Evolutionary conservation across 352 stramenopile species (phyloP).

Genomic region (Peronospora tabacina): DNA sequence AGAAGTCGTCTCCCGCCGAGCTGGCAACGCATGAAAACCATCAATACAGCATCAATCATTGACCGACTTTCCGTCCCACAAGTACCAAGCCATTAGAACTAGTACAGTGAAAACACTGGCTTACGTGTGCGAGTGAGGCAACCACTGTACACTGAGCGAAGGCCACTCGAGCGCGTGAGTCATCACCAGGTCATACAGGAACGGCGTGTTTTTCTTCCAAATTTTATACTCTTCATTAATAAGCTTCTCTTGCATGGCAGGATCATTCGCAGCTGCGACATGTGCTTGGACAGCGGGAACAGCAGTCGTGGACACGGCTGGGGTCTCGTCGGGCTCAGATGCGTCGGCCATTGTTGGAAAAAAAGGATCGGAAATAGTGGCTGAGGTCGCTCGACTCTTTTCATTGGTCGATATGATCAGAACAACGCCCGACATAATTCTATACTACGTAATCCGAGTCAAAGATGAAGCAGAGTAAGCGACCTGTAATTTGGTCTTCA

Average conservation of each 20-base stretch:
- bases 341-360: conserved; percentile 26
- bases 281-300: conserved; percentile 3
- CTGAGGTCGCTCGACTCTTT: conserved; percentile 5
- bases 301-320: conserved; percentile 5
- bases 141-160: conserved; percentile 97
- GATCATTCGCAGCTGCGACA: conserved; percentile 21
- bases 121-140: conserved; percentile 86
- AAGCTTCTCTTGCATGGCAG: conserved; percentile 87
- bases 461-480: conserved; percentile 19
- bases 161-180: conserved; percentile 99
- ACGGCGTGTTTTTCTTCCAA: conserved; percentile 99
- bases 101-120: conserved; percentile 1
- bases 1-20: conserved; percentile 86
- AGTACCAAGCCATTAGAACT: conserved; percentile 10
- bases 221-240: conserved; percentile 99
- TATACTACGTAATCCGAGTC: too few species aligned
- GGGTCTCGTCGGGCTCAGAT: conserved; percentile 9
- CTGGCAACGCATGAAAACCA: conserved; percentile 19
- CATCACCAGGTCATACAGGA: conserved; percentile 98
- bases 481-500: background rate
- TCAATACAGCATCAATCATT: conserved; percentile 13
- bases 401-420: conserved; percentile 17
- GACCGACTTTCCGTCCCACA: background rate
- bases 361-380: conserved; percentile 10
- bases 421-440: too few species aligned